These are phyloP conservation scores for Termitomyces sp. DNA, from an alignment of 768 basidiomycete genomes.

Conservation along the genomic window DNA sequence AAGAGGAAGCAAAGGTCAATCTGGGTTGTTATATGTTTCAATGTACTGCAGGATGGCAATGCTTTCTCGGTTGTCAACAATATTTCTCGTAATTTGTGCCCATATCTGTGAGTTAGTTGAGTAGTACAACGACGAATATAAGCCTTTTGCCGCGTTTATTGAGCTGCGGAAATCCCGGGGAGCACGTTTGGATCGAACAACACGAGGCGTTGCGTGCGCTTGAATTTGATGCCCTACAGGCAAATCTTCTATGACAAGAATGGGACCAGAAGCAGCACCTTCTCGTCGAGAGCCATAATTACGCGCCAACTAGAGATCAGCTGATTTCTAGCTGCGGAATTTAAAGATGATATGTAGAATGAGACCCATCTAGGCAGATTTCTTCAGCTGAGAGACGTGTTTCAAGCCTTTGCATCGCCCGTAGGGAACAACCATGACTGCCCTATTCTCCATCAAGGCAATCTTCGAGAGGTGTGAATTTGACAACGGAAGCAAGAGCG, in stretches of 20 bases:
- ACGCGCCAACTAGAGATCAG: constrained; percentile 23
- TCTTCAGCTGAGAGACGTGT: not conserved
- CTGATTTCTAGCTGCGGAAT: not conserved
- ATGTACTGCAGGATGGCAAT: constrained; percentile 24
- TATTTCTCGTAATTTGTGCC: not conserved
- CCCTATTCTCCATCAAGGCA: too few species aligned
- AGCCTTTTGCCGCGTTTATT: constrained; percentile 24
- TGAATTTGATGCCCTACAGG: constrained; percentile 15
- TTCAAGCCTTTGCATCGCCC: constrained; percentile 13
- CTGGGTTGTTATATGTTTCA: constrained; percentile 17
- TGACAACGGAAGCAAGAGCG: constrained; percentile 14
- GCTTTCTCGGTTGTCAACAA: constrained; percentile 12
- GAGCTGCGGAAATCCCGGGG: constrained; percentile 19
- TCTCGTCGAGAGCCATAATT: constrained; percentile 22
- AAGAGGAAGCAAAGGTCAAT: constrained; percentile 17
- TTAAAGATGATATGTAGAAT: constrained; percentile 4
- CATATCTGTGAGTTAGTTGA: not conserved
- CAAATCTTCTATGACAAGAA: not conserved
- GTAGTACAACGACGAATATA: constrained; percentile 16
- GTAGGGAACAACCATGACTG: constrained; percentile 18
- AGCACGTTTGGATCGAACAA: constrained; percentile 22
- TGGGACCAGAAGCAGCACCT: constrained; percentile 11
- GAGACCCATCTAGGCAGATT: constrained; percentile 5
- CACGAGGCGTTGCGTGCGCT: constrained; percentile 16
- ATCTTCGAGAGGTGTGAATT: constrained; percentile 17